Conservation (phyloP, 768 basidiomycete species). For the Tulasnella sp. region DNA sequence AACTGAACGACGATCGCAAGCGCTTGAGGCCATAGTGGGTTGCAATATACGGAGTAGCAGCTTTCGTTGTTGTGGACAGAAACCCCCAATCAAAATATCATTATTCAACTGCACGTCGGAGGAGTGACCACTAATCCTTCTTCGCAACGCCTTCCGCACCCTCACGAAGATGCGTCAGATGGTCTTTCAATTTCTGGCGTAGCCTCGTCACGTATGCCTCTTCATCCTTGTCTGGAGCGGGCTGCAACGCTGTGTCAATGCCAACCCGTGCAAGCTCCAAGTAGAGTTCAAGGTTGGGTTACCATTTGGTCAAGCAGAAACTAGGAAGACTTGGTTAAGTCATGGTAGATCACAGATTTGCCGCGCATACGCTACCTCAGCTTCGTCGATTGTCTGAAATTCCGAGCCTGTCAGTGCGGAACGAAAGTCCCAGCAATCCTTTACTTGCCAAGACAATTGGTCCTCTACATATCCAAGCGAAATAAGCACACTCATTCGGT, state of each 20-base stretch:
- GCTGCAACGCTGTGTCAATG: neutral
- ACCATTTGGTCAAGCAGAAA: conserved; percentile 15
- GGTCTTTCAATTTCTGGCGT: conserved; percentile 10
- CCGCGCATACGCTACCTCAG: neutral
- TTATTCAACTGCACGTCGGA: no score
- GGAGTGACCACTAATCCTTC: conserved; percentile 12
- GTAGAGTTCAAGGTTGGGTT: neutral
- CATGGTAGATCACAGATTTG: neutral
- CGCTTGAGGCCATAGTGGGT: no score
- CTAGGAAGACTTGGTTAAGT: neutral
- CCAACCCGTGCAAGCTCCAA: neutral
- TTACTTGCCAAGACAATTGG: neutral
- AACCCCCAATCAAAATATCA: no score
- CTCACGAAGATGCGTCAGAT: neutral
- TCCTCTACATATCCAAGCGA: neutral
- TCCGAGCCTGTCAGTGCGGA: neutral
- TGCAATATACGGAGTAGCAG: no score
- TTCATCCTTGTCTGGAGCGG: conserved; percentile 4
- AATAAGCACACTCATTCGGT: neutral
- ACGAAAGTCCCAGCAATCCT: neutral
- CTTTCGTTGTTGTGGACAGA: no score
- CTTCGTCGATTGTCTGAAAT: conserved; percentile 11
- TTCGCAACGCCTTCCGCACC: conserved; percentile 12
- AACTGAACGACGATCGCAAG: no score
- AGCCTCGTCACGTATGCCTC: conserved; percentile 11